Evolutionary conservation across 2,329 filamentous ascomycete species (phyloP).

Genomic region (Endocalyx cinctus): DNA sequence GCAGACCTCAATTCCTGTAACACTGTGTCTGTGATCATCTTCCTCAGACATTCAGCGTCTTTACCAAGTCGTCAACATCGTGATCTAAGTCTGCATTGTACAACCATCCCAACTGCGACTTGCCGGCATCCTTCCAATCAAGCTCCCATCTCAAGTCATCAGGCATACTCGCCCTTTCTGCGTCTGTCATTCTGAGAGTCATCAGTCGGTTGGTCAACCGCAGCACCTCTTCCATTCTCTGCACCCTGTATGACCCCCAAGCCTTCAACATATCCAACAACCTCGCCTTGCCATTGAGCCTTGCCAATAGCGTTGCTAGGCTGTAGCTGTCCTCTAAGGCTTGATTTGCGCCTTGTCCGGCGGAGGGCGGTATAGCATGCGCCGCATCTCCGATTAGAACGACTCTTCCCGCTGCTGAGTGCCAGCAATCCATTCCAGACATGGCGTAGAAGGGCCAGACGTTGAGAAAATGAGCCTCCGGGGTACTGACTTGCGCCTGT

Average conservation of each 20-base stretch:
- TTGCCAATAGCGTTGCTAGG: conserved; percentile 34
- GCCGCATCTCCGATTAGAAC: conserved; percentile 45
- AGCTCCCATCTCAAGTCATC: conserved; percentile 11
- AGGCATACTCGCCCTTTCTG: conserved; percentile 11
- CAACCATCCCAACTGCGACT: conserved; percentile 13
- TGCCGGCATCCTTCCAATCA: no score
- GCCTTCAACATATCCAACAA: conserved; percentile 26
- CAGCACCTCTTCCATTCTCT: conserved; percentile 41
- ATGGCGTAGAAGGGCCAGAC: conserved; percentile 44
- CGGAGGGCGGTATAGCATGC: conserved; percentile 43
- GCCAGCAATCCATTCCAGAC: conserved; percentile 37
- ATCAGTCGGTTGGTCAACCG: conserved; percentile 45
- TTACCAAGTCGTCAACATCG: conserved; percentile 12
- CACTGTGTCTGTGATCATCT: no score
- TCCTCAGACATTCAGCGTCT: no score
- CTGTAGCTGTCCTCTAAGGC: conserved; percentile 47
- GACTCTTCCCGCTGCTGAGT: conserved; percentile 28
- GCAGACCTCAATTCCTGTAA: no score
- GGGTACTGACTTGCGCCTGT: no score
- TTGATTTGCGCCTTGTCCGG: conserved; percentile 43
- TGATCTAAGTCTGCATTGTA: conserved; percentile 10
- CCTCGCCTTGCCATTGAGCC: conserved; percentile 14
- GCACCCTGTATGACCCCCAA: conserved; percentile 47
- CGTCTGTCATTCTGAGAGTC: conserved; percentile 37
- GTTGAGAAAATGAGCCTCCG: no score